Percentiles rank a stretch among this genome's conserved stretches.
These are phyloP conservation scores for Gaertneriomyces sp. DNA, from an alignment of 192 early-diverging fungal species.

Conservation along the genomic window DNA sequence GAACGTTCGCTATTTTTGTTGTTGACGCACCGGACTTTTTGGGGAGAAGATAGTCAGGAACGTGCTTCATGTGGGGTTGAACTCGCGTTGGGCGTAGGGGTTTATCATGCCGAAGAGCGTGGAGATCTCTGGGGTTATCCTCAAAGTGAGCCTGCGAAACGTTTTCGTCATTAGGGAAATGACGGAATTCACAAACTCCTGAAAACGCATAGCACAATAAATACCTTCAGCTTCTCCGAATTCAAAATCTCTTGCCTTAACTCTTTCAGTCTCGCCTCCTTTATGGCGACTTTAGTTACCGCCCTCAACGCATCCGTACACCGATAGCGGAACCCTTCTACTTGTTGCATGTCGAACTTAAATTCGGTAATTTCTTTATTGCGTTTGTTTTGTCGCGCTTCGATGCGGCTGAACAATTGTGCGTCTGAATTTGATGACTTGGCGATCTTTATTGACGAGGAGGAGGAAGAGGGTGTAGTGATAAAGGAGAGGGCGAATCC, in stretches of 20 bases:
- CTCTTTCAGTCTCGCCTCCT: slow-evolving; percentile 92
- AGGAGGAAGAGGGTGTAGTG: slow-evolving; percentile 46
- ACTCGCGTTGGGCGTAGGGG: slow-evolving; percentile 77
- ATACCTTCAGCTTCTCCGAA: slow-evolving; percentile 86
- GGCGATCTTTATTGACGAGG: slow-evolving; percentile 24
- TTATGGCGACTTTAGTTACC: slow-evolving; percentile 72
- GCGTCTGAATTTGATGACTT: slow-evolving; percentile 48
- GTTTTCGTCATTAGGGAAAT: neutral
- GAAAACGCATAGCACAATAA: neutral
- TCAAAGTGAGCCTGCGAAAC: slow-evolving; percentile 78
- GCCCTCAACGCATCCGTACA: slow-evolving; percentile 77
- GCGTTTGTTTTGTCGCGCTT: slow-evolving; percentile 58
- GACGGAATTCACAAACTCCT: neutral
- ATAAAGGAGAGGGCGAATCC: slow-evolving; percentile 91
- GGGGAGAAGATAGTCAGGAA: slow-evolving; percentile 91
- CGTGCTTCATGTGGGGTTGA: slow-evolving; percentile 86
- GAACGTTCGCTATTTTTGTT: slow-evolving; percentile 18
- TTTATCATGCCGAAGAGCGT: slow-evolving; percentile 87
- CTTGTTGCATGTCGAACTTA: slow-evolving; percentile 82
- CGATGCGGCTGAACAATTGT: slow-evolving; percentile 68
- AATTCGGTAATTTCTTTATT: slow-evolving; percentile 66
- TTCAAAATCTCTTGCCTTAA: slow-evolving; percentile 92
- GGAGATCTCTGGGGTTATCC: slow-evolving; percentile 89
- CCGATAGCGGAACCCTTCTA: slow-evolving; percentile 91
- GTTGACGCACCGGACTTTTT: slow-evolving; percentile 37